Conservation (phyloP, 2,329 filamentous ascomycete species). For the Cladosporium phlei region DNA sequence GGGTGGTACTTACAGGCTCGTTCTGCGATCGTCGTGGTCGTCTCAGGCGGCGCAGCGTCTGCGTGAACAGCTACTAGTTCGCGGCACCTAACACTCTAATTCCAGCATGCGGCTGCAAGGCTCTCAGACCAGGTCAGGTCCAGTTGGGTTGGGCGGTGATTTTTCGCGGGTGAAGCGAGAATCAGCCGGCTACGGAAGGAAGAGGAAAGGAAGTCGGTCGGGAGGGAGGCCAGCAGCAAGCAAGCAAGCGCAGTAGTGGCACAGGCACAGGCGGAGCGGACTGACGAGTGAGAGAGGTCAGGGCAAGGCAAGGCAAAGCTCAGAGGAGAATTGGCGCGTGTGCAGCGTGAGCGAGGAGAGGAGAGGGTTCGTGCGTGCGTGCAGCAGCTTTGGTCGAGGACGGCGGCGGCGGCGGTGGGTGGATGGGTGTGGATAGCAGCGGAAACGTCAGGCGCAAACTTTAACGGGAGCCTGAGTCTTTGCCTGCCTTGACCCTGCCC, state of each 20-base stretch:
- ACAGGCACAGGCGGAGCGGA: too few relatives aligned
- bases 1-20: constrained; percentile 12
- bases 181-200: constrained; percentile 11
- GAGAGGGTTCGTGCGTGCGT: constrained; percentile 5
- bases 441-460: constrained; percentile 10
- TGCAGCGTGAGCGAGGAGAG: not conserved
- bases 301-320: not conserved
- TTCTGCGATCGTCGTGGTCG: constrained; percentile 10
- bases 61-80: constrained; percentile 13
- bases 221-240: constrained; percentile 1
- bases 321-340: not conserved
- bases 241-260: too few relatives aligned
- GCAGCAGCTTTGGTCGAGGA: constrained; percentile 3
- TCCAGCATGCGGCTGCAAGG: constrained; percentile 13
- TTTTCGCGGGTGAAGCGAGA: constrained; percentile 13
- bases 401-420: not conserved
- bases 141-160: constrained; percentile 13
- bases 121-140: constrained; percentile 14
- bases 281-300: too few relatives aligned
- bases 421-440: too few relatives aligned
- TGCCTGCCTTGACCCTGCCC: not conserved
- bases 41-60: constrained; percentile 10
- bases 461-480: constrained; percentile 3
- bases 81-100: constrained; percentile 12
- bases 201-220: constrained; percentile 8